phyloP scores from a whole-genome alignment of 108 stramenopile species.

The Cyclotella kingstonii region DNA sequence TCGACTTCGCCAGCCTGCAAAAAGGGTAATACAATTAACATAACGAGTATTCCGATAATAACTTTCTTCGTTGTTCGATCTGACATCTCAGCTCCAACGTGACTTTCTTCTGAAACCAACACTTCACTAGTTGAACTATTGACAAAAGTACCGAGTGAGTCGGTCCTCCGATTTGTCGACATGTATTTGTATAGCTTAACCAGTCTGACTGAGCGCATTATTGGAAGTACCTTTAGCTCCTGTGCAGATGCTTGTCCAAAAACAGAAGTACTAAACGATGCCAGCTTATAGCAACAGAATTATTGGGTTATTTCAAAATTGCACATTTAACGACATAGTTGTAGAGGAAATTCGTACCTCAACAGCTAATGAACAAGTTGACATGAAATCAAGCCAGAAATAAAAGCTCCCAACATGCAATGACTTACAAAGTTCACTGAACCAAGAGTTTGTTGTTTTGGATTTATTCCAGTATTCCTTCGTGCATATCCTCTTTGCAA shows the following conservation, averaged over 20 bases:
- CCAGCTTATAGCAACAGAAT: no score
- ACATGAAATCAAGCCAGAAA: constrained; percentile 73
- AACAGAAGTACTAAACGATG: no score
- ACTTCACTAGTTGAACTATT: constrained; percentile 7
- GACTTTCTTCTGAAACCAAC: constrained; percentile 36
- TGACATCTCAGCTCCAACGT: constrained; percentile 56
- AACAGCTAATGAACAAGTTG: constrained; percentile 57
- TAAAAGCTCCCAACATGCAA: constrained; percentile 60
- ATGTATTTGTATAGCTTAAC: constrained; percentile 70
- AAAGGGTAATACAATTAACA: constrained; percentile 51
- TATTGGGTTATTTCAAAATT: no score
- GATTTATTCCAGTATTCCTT: constrained; percentile 6
- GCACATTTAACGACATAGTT: no score
- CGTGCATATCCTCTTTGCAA: constrained; percentile 19
- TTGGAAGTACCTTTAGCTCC: constrained; percentile 51
- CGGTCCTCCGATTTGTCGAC: constrained; percentile 18
- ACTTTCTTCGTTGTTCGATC: constrained; percentile 62
- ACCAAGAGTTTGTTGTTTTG: constrained; percentile 15
- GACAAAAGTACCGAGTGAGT: not conserved
- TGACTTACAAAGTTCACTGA: constrained; percentile 25
- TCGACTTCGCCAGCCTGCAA: constrained; percentile 37
- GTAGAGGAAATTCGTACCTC: no score
- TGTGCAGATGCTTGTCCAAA: constrained; percentile 41
- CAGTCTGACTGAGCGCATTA: constrained; percentile 66
- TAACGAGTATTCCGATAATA: constrained; percentile 49